Evolutionary conservation across 2,329 filamentous ascomycete species (phyloP), one percentile per base, ranked within the genome.

Genomic region (Scortechinia acanthostroma): DNA sequence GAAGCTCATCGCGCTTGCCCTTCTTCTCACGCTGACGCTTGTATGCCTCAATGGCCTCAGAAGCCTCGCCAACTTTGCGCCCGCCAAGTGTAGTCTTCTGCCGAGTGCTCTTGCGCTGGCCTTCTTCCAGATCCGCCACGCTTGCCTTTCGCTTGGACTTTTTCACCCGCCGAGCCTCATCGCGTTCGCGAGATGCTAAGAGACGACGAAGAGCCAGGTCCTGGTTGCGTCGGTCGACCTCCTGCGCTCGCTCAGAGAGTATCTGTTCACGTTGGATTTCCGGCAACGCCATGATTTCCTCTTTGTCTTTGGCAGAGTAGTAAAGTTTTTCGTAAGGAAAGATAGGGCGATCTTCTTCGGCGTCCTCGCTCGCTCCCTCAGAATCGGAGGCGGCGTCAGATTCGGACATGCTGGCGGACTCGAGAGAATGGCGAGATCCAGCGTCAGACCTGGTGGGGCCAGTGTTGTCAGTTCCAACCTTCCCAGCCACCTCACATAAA

Each of bases 401-500:
- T 91, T 83, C 60, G 93, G 83, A 54, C 88, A 81, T 25, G 86
- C 84, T 52, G 93, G 88, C 53, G 95, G 88, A 17, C 56, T 84
- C 77, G 44, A 86, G 77, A 4, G 89, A 95, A 58, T 80, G 76
- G 44, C 80, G 84, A 16, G 86, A 86, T 90, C 91, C 4, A 98
- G 77, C 40, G 95, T 83, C 59, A 89, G 81, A 63, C 98, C 93
- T 50, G 91, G 86, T 58, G 95, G n/a, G 83, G 44, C 97, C 83
- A 67, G 97, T 91, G 22, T 90, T 84, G 76, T 96, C 81, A 46
- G 74, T 77, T 76, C 93, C 83, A 50, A 98, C 93, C 44, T 86
- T 73, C 4, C 75, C 75, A 62, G 88, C 91, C 58, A 93, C 88
- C 30, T 79, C 74, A 47, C 22, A 42, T 48, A 42, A 45, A 17